Base-by-base conservation (phyloP, 148 eudicot genomes). In the Euryodendron excelsum region DNA sequence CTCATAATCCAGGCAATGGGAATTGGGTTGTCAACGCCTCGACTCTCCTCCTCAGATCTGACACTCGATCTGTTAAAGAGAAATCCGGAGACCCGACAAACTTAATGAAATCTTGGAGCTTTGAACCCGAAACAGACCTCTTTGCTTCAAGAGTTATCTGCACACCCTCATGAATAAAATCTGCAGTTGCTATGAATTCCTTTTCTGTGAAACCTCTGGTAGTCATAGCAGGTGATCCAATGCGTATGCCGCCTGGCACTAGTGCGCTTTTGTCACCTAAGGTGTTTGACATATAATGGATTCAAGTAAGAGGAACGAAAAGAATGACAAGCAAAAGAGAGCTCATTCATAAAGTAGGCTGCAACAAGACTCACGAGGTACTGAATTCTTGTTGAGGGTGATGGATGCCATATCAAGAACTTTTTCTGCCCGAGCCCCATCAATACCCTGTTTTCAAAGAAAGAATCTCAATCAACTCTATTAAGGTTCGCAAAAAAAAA, bases 161-260 rank as follows among this genome's bases (percentile, higher is more conserved):
- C 50, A 94, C 91, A 27, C 98, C 98, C 79, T 94, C 94, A n/a
- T 94, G 91, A 76, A 94, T 92, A 72, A 94, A 86, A 41, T 94
- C 90, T 47, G 98, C 96, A 21, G 84, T 89, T 13, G 88, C 83
- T 27, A 89, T 79, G 78, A 92, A 94, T 31, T 94, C 98, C 55
- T 83, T 84, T 72, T 92, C 92, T 0, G 84, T 82, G 84, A 94
- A 92, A 31, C 98, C 93, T 78, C 98, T 77, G 56, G 98, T 94
- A 39, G 98, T 91, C 98, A 94, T 90, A 23, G 96, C 96, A 30
- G 98, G 98, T 28, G 98, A 71, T 3, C 98, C 98, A 21, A 94
- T 90, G 17, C 98, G 88, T 82, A 94, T 90, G 44, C 94, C 98
- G 36, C 98, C 98, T 0, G 96, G 96, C 25, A 93, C 91, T 74